These are phyloP conservation scores for Mycena amicta DNA, from an alignment of 768 basidiomycete genomes.

Conservation along the genomic window DNA sequence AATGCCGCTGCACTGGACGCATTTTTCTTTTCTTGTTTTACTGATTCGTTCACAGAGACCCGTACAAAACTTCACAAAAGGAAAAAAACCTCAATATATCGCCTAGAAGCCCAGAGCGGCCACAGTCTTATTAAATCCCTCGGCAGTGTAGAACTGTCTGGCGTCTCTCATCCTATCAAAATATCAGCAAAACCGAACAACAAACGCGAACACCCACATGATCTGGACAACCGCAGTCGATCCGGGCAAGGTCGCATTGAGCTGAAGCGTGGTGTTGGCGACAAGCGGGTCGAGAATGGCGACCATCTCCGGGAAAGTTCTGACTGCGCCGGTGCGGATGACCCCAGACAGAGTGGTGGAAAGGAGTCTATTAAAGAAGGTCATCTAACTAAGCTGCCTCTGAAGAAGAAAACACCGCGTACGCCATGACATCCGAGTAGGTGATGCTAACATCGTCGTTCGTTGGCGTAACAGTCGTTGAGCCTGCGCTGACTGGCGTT, in stretches of 20 bases:
- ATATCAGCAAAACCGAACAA: not conserved
- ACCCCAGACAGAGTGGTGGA: constrained; percentile 14
- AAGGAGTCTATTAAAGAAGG: too few species aligned
- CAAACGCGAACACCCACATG: constrained; percentile 4
- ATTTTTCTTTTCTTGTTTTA: not conserved
- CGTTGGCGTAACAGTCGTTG: constrained; percentile 16
- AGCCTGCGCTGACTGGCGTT: constrained; percentile 17
- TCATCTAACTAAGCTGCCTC: too few species aligned
- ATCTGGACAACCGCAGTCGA: constrained; percentile 12
- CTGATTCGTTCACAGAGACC: not conserved
- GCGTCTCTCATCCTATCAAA: constrained; percentile 15
- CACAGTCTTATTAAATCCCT: constrained; percentile 15
- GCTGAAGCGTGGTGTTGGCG: constrained; percentile 7
- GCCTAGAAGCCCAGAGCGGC: constrained; percentile 15
- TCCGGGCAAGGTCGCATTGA: constrained; percentile 15
- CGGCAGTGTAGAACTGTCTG: constrained; percentile 6
- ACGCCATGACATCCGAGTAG: constrained; percentile 15
- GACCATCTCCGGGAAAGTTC: constrained; percentile 7
- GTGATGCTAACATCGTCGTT: constrained; percentile 21
- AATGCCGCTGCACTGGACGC: not conserved
- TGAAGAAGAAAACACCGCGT: not conserved
- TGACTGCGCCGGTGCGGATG: constrained; percentile 5
- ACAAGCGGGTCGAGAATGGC: constrained; percentile 12
- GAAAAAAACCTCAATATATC: not conserved
- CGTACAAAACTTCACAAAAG: not conserved